Conservation (phyloP, 2,329 filamentous ascomycete genomes). For the Tolypocladium amazonense region DNA sequence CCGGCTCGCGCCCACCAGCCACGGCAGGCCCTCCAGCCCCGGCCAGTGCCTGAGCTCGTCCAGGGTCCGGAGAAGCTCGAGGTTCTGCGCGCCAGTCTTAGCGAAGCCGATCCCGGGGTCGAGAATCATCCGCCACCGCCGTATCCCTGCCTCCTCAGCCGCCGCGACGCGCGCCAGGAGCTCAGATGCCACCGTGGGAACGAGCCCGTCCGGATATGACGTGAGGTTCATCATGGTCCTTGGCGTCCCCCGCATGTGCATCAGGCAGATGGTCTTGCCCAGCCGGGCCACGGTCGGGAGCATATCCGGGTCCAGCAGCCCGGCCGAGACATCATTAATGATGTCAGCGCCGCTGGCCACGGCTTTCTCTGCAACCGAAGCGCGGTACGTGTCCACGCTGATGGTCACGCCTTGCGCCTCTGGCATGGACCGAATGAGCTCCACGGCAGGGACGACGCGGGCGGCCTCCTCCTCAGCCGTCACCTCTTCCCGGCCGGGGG, state of each 20-base stretch:
- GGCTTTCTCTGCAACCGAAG: conserved; percentile 67
- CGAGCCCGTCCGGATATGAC: conserved; percentile 57
- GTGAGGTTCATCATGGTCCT: conserved; percentile 65
- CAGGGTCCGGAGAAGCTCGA: conserved; percentile 63
- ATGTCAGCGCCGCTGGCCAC: conserved; percentile 76
- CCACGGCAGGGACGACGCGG: conserved; percentile 71
- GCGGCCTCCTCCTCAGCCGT: conserved; percentile 61
- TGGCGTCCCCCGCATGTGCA: conserved; percentile 90
- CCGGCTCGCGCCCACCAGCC: conserved; percentile 80
- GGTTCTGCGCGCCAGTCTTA: conserved; percentile 71
- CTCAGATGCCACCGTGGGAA: conserved; percentile 56
- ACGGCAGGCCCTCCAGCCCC: conserved; percentile 62
- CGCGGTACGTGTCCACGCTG: conserved; percentile 88
- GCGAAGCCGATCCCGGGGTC: conserved; percentile 94
- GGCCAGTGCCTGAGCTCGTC: conserved; percentile 53
- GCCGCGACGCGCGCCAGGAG: conserved; percentile 58
- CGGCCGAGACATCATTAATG: conserved; percentile 89
- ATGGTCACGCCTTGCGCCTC: conserved; percentile 56
- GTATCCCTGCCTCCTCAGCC: conserved; percentile 70
- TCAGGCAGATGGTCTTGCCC: conserved; percentile 69
- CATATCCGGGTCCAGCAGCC: conserved; percentile 70
- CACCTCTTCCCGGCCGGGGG: conserved; percentile 62
- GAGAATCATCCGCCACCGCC: conserved; percentile 87
- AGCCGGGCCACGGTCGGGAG: conserved; percentile 67
- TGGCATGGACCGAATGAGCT: conserved; percentile 57